phyloP scores from a whole-genome alignment of 768 basidiomycete genomes.

The Hygrophorus pudorinus region DNA sequence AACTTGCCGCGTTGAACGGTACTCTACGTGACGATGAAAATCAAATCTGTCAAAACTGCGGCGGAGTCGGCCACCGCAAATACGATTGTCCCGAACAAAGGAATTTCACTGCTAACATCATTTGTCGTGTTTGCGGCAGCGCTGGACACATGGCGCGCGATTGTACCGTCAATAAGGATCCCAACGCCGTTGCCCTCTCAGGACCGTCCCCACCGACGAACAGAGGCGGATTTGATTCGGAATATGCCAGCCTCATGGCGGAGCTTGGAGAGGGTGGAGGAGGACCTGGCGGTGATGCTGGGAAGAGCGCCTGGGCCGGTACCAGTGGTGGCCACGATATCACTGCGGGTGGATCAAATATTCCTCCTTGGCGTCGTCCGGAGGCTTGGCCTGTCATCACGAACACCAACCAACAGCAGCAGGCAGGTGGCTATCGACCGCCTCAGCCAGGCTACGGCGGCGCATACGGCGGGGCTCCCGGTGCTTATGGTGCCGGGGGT shows the following conservation, averaged over 20 bases:
- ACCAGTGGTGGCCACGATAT: conserved; percentile 51
- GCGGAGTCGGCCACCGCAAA: conserved; percentile 91
- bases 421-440: conserved; percentile 47
- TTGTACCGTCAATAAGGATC: conserved; percentile 89
- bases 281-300: conserved; percentile 41
- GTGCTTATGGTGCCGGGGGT: conserved; percentile 29
- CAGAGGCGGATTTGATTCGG: conserved; percentile 88
- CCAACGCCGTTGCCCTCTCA: conserved; percentile 46
- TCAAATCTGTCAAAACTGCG: conserved; percentile 97
- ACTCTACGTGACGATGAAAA: conserved; percentile 99
- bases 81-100: conserved; percentile 98
- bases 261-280: conserved; percentile 84
- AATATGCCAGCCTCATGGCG: conserved; percentile 95
- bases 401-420: conserved; percentile 38
- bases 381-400: conserved; percentile 70
- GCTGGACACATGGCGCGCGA: conserved; percentile 99
- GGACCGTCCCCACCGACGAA: conserved; percentile 42
- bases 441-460: conserved; percentile 50
- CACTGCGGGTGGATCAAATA: conserved; percentile 65
- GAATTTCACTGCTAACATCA: conserved; percentile 98
- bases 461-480: conserved; percentile 31
- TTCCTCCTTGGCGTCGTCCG: conserved; percentile 87
- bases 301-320: conserved; percentile 43
- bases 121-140: conserved; percentile 96
- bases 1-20: conserved; percentile 94